phyloP scores from a whole-genome alignment of 345 rosid species.

The Schrenkiella parvula region DNA sequence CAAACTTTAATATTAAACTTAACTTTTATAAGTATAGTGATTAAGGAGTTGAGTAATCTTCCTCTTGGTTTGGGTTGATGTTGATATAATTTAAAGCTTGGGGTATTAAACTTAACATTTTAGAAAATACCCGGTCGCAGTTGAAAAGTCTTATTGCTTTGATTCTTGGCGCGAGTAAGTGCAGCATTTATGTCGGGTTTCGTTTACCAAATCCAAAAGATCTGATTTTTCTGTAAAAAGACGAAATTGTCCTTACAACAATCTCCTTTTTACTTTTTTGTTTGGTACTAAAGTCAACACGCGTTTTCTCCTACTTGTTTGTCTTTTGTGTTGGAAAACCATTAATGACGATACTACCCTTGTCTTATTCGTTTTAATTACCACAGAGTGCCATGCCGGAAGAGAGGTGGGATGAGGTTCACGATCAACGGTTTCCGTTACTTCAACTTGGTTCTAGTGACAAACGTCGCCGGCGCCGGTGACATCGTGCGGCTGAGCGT shows the following conservation, averaged over 20 bases:
- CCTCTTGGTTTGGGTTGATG: not conserved
- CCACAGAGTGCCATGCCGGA: constrained; percentile 59
- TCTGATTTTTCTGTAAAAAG: constrained; percentile 2
- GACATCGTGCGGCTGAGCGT: constrained; percentile 45
- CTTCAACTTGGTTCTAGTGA: constrained; percentile 58
- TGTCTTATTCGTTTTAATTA: not conserved
- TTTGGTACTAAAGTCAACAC: no score
- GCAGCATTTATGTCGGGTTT: constrained; percentile 31
- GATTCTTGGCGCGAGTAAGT: constrained; percentile 28
- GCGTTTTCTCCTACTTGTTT: constrained; percentile 21
- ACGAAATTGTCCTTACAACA: constrained; percentile 30
- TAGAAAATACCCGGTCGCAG: not conserved
- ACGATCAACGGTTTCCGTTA: constrained; percentile 65
- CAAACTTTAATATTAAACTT: not conserved
- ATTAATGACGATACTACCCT: constrained; percentile 3
- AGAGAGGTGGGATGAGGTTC: constrained; percentile 58
- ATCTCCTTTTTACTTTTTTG: not conserved
- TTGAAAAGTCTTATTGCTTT: not conserved
- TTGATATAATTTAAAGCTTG: not conserved
- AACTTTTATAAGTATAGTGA: not conserved
- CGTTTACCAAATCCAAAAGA: constrained; percentile 19
- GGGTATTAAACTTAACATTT: not conserved
- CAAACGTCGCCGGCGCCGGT: constrained; percentile 65
- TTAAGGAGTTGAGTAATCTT: not conserved
- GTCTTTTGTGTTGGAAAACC: not conserved